A percentile compares a stretch with the other conserved stretches of the same genome.
phyloP scores from a whole-genome alignment of 352 stramenopile species.

The Globisporangium cylindrosporum region DNA sequence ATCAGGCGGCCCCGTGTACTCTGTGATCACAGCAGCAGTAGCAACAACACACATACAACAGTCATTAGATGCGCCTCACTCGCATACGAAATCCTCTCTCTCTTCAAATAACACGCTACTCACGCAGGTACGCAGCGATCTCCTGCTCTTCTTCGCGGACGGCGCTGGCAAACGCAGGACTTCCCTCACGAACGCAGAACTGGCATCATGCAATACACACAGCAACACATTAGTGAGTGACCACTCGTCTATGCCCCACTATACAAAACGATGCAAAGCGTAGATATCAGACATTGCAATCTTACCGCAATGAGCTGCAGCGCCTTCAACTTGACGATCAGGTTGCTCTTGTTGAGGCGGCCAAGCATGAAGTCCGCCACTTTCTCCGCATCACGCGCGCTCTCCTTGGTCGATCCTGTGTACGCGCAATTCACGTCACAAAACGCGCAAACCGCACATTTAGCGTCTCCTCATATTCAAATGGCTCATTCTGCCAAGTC shows the following conservation, averaged over 20 bases:
- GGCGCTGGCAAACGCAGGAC: conserved; percentile 50
- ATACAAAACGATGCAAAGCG: no score
- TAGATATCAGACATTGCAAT: background rate
- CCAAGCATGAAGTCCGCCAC: conserved; percentile 75
- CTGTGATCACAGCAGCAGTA: conserved; percentile 26
- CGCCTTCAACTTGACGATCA: conserved; percentile 85
- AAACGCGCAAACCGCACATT: background rate
- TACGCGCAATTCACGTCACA: background rate
- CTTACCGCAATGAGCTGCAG: conserved; percentile 81
- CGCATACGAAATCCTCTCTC: background rate
- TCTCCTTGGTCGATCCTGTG: conserved; percentile 60
- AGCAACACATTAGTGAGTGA: conserved; percentile 1
- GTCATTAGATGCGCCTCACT: background rate
- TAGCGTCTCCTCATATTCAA: background rate
- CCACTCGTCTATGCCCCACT: background rate
- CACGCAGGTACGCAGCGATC: conserved; percentile 68
- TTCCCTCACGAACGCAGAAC: conserved; percentile 77
- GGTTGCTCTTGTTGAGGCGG: conserved; percentile 75
- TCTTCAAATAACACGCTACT: conserved; percentile 20
- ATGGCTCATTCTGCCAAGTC: background rate
- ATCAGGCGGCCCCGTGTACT: conserved; percentile 73
- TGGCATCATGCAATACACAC: conserved; percentile 19
- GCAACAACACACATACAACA: background rate
- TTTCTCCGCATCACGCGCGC: conserved; percentile 70
- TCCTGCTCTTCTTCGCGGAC: conserved; percentile 73